These are phyloP conservation scores for Trametes sp. DNA, from an alignment of 1,284 basidiomycete genomes.

Conservation along the genomic window DNA sequence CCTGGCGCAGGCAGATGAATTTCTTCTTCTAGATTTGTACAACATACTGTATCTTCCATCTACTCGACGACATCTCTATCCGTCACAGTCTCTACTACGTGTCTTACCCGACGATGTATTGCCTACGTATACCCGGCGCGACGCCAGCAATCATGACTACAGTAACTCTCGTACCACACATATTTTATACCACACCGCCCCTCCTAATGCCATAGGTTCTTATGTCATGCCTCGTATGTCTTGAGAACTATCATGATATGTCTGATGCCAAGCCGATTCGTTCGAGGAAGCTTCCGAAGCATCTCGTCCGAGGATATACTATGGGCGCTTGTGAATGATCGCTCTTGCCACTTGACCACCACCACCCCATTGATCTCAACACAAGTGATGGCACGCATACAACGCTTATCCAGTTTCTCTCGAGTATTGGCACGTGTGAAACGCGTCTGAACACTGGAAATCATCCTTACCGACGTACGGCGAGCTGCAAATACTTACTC, in stretches of 20 bases:
- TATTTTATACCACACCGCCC: not conserved
- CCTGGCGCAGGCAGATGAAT: not conserved
- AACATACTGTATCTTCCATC: not conserved
- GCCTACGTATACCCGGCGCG: not conserved
- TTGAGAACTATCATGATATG: too few species aligned
- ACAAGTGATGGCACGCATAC: too few species aligned
- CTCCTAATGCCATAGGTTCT: not conserved
- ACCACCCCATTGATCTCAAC: too few species aligned
- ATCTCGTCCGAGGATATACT: too few species aligned
- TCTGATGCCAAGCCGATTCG: too few species aligned
- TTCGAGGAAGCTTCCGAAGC: too few species aligned
- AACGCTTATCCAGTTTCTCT: too few species aligned
- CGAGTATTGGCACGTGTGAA: too few species aligned
- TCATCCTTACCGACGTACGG: too few species aligned
- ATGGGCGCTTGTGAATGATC: not conserved
- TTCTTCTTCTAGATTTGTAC: not conserved
- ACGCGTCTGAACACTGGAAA: too few species aligned
- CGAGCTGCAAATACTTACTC: too few species aligned
- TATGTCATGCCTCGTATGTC: too few species aligned
- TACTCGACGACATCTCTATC: slow-evolving; percentile 1
- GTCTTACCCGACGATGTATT: slow-evolving; percentile 3
- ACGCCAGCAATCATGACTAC: not conserved
- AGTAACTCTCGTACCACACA: not conserved
- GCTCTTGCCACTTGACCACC: not conserved
- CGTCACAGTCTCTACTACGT: not conserved